Evolutionary conservation across 352 stramenopile species (phyloP).

Genomic region (Elongisporangium prolatum): DNA sequence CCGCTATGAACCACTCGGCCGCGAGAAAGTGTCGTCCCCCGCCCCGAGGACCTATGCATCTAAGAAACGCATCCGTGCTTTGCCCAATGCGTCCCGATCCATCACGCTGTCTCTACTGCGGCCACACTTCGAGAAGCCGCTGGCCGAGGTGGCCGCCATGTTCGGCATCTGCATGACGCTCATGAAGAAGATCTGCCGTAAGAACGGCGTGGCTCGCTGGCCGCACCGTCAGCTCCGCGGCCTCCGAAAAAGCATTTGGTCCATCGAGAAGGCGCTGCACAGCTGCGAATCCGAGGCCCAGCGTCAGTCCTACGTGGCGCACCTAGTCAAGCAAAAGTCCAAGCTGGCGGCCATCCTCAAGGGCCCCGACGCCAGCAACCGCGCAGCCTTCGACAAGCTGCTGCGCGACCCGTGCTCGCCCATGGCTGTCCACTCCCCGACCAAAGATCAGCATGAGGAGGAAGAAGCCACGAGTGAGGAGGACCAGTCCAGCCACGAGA

Average conservation of each 20-base stretch:
- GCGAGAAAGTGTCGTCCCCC: background rate
- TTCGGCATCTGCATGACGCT: slow-evolving; percentile 83
- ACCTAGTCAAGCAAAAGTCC: slow-evolving; percentile 65
- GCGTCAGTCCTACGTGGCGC: slow-evolving; percentile 62
- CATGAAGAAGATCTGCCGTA: slow-evolving; percentile 84
- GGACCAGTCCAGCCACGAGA: slow-evolving; percentile 4
- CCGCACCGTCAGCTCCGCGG: slow-evolving; percentile 70
- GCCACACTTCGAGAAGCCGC: slow-evolving; percentile 71
- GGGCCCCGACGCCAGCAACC: slow-evolving; percentile 39
- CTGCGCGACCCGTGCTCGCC: slow-evolving; percentile 61
- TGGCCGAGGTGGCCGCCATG: slow-evolving; percentile 64
- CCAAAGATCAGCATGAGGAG: slow-evolving; percentile 5
- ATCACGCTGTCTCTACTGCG: slow-evolving; percentile 71
- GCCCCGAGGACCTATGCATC: slow-evolving; percentile 6
- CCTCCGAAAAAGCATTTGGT: slow-evolving; percentile 75
- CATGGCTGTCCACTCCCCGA: slow-evolving; percentile 29
- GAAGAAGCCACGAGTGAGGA: slow-evolving; percentile 3
- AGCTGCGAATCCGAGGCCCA: slow-evolving; percentile 61
- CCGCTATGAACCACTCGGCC: background rate
- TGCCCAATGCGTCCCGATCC: slow-evolving; percentile 76
- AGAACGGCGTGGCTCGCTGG: slow-evolving; percentile 70
- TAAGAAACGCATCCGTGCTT: slow-evolving; percentile 66
- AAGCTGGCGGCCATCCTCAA: slow-evolving; percentile 68
- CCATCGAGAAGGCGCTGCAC: slow-evolving; percentile 69
- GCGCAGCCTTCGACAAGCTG: slow-evolving; percentile 55